phyloP scores from a whole-genome alignment of 2,329 filamentous ascomycete genomes.

The Fusarium acutatum region DNA sequence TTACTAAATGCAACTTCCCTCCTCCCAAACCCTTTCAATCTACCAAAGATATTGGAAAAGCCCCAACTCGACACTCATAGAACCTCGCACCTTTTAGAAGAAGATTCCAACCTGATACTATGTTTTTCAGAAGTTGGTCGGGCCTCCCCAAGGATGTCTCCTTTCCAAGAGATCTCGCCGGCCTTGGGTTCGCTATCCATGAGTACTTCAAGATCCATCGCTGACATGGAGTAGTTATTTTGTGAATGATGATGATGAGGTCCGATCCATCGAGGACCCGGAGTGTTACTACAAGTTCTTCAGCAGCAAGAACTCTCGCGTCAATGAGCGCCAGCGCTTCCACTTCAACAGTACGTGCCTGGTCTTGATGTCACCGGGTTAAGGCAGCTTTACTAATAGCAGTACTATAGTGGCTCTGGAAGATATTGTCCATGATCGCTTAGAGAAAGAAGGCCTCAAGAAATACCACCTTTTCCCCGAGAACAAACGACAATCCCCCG shows the following conservation, averaged over 20 bases:
- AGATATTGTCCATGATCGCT: conserved; percentile 67
- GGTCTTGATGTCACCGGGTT: not conserved
- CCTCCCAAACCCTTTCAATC: not conserved
- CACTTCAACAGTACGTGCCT: conserved; percentile 73
- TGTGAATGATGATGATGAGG: conserved; percentile 77
- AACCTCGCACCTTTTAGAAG: not conserved
- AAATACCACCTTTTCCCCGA: conserved; percentile 60
- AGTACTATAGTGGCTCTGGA: conserved; percentile 66
- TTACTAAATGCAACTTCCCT: not conserved
- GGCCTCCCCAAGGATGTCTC: conserved; percentile 75
- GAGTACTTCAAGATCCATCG: not conserved
- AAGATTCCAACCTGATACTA: conserved; percentile 14
- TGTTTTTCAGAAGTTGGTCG: conserved; percentile 79
- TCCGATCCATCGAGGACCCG: conserved; percentile 74
- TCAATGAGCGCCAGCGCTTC: conserved; percentile 79
- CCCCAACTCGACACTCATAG: not conserved
- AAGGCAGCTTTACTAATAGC: not conserved
- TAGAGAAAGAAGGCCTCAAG: conserved; percentile 67
- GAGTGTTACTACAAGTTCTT: conserved; percentile 79
- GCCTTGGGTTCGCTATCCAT: conserved; percentile 69
- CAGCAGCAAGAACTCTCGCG: conserved; percentile 75
- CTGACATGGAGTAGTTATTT: conserved; percentile 69
- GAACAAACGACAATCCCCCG: conserved; percentile 69
- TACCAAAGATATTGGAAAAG: not conserved
- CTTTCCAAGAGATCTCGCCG: conserved; percentile 71